Conservation (phyloP, 192 early-diverging fungal species). For the Haplosporangium gracile region DNA sequence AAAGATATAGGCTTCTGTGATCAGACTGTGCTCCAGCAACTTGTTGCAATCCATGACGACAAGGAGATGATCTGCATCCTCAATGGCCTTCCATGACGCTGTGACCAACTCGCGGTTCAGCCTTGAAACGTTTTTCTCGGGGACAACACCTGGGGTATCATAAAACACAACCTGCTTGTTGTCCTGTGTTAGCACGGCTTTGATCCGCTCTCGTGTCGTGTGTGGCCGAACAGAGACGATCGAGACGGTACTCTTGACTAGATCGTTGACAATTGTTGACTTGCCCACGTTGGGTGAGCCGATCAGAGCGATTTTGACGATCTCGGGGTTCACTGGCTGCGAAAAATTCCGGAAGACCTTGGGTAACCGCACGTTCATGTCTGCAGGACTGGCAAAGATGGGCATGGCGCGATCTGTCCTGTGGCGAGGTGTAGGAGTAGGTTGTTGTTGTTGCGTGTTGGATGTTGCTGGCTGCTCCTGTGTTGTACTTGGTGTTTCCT, state of each 20-base stretch:
- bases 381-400: constrained; percentile 48
- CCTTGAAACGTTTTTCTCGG: constrained; percentile 55
- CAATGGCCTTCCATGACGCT: constrained; percentile 69
- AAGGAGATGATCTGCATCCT: constrained; percentile 68
- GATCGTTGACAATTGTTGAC: constrained; percentile 81
- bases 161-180: constrained; percentile 76
- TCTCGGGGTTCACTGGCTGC: constrained; percentile 73
- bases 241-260: constrained; percentile 67
- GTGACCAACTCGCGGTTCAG: constrained; percentile 67
- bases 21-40: constrained; percentile 38
- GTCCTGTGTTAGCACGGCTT: constrained; percentile 67
- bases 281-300: constrained; percentile 84
- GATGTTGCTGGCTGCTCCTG: not conserved
- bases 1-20: constrained; percentile 64
- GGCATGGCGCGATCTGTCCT: constrained; percentile 26
- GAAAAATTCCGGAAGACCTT: constrained; percentile 56
- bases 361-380: constrained; percentile 48
- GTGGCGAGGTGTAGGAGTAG: not conserved
- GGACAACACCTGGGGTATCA: constrained; percentile 73
- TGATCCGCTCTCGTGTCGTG: constrained; percentile 77
- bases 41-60: constrained; percentile 67
- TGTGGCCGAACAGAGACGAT: constrained; percentile 79
- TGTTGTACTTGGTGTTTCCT: not conserved
- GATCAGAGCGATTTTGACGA: constrained; percentile 72
- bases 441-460: not conserved